Conservation (phyloP, 2,329 filamentous ascomycete genomes). For the Stachybotrys chlorohalonatus region DNA sequence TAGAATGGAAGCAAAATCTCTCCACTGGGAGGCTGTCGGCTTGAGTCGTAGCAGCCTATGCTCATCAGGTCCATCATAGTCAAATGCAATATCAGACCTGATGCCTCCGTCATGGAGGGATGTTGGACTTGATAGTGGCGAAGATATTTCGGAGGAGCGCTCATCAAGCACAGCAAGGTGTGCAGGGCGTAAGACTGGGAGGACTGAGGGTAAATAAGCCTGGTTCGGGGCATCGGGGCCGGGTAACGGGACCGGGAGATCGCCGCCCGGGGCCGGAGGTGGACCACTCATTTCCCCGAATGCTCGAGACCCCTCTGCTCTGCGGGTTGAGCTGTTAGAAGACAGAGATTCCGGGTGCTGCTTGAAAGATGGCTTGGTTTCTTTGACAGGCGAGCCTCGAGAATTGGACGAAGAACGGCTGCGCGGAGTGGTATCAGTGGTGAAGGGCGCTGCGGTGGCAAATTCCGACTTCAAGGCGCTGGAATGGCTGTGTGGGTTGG, state of each 20-base stretch:
- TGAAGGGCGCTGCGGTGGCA: background rate
- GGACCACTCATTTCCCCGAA: background rate
- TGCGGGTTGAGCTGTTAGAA: background rate
- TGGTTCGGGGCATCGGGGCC: background rate
- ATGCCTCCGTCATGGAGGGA: slow-evolving; percentile 6
- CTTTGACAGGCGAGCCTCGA: background rate
- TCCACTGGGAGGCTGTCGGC: slow-evolving; percentile 24
- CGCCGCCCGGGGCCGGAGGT: background rate
- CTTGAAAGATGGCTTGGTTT: background rate
- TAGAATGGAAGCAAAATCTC: slow-evolving; percentile 25
- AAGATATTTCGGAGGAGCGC: background rate
- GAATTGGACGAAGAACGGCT: background rate
- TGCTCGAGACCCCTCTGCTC: background rate
- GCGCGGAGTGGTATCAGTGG: background rate
- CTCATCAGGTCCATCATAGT: slow-evolving; percentile 20
- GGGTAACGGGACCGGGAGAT: background rate
- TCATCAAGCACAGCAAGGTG: background rate
- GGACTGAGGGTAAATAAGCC: background rate
- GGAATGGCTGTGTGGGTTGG: background rate
- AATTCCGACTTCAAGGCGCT: background rate
- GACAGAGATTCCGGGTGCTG: too few relatives aligned
- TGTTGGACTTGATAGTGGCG: background rate
- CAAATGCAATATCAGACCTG: slow-evolving; percentile 19
- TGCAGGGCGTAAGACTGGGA: background rate
- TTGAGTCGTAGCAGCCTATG: slow-evolving; percentile 22